Evolutionary conservation across 2,329 filamentous ascomycete species (phyloP).

Genomic region (Penicillium sp.): DNA sequence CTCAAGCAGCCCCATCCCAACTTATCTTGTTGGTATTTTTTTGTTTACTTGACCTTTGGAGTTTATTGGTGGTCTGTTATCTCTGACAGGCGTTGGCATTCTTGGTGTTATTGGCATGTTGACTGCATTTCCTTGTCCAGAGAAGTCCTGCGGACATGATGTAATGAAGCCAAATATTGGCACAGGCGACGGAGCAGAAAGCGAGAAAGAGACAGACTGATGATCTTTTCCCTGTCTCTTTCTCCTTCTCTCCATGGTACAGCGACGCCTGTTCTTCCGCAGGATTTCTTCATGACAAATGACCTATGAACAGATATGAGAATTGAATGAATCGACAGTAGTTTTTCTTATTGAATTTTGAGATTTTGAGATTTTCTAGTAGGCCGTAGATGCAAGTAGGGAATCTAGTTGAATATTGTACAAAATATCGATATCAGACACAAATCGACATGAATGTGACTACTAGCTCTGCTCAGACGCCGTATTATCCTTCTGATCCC

Average conservation of each 20-base stretch:
- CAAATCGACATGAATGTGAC: not conserved
- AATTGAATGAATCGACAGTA: constrained; percentile 21
- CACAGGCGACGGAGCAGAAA: constrained; percentile 19
- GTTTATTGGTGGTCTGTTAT: constrained; percentile 12
- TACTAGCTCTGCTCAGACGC: not conserved
- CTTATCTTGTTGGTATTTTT: constrained; percentile 12
- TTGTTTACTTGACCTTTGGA: constrained; percentile 13
- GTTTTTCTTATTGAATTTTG: not conserved
- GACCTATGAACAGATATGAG: constrained; percentile 28
- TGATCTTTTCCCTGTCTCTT: not conserved
- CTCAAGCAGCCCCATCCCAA: constrained; percentile 2
- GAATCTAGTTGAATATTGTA: constrained; percentile 9
- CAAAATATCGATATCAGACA: not conserved
- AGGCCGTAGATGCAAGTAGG: not conserved
- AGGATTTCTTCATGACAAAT: constrained; percentile 24
- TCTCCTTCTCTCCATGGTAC: constrained; percentile 17
- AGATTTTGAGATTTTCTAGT: not conserved
- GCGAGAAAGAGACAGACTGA: not conserved
- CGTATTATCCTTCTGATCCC: constrained; percentile 19
- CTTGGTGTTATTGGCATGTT: constrained; percentile 20
- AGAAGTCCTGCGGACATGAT: constrained; percentile 21
- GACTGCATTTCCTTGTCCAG: constrained; percentile 17
- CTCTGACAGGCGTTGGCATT: constrained; percentile 24
- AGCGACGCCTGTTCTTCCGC: constrained; percentile 22
- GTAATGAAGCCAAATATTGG: constrained; percentile 23